Base-by-base conservation (phyloP, 805 yeast genomes). In the Saccharomycodes ludwigii region DNA sequence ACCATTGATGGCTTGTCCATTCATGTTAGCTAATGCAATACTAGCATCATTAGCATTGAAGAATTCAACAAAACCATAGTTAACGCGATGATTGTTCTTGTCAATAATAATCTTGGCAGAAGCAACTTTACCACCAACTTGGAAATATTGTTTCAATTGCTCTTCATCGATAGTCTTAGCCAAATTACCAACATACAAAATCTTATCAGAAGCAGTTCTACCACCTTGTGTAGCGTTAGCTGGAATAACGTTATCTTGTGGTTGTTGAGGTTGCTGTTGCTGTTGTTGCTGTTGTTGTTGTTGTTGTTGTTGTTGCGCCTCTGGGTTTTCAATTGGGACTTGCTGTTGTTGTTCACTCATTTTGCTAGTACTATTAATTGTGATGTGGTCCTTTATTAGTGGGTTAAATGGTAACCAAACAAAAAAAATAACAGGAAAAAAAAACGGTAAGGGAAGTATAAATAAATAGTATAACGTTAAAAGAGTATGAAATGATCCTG, bases 31-130 rank as follows among this genome's bases (percentile, higher is more conserved):
- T 33, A 75, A 59, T 1, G 91, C 88, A 38, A 61, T 58, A 23
- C 64, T 66, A 2, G 94, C 94, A 20, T 64, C 62, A 20, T 58
- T 61, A 24, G 71, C 65, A 31, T 58, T 59, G 17, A 65, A 72
- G 43, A 70, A 84, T 54, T 83, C 94, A 33, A 85, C 71, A 52
- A 85, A 84, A 2, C 93, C 93, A 54, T 83, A 85, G 50, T 79
- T 79, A 51, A 70, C 74, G 10, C 82, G 81, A 7, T 68, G 70
- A 40, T 66, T 64, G 52, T 80, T 81, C 54, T 80, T 81, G 47
- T 84, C 95, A 38, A 72, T 68, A 38, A 84, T 60, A 26, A 85
- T 62, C 55, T 82, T 84, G 36, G 81, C 71, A 15, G 73, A 63
- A 40, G 68, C 66, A 27, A 80, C 70, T 17, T 69, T 60, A 18